A percentile compares a stretch with the other conserved stretches of the same genome.
These are phyloP conservation scores for Corinectria fuckeliana DNA, from an alignment of 2,329 filamentous ascomycete genomes.

Conservation along the genomic window DNA sequence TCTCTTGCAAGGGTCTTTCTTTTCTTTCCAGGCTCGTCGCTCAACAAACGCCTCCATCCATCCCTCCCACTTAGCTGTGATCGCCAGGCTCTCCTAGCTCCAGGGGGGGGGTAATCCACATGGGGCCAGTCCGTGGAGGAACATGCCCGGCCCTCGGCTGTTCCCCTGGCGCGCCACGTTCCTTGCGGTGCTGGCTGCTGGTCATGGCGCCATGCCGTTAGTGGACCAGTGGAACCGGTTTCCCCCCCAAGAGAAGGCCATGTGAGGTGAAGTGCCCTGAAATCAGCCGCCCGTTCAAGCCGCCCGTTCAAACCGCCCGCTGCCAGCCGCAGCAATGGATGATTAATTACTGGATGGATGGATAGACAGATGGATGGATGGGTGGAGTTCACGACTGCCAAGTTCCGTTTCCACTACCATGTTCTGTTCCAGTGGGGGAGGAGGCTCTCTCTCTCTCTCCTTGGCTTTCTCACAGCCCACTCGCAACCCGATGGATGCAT, in stretches of 20 bases:
- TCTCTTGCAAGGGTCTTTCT: too few relatives aligned
- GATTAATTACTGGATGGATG: too few relatives aligned
- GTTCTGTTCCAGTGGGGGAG: background rate
- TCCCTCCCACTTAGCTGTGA: too few relatives aligned
- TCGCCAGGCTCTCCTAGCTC: background rate
- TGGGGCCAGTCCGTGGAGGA: conserved; percentile 3
- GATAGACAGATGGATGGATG: too few relatives aligned
- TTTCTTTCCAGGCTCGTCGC: too few relatives aligned
- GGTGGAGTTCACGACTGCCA: too few relatives aligned
- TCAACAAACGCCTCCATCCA: too few relatives aligned
- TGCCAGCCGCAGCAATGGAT: conserved; percentile 4
- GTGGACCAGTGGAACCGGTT: conserved; percentile 23
- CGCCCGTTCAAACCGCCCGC: conserved; percentile 3
- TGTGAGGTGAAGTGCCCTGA: conserved; percentile 10
- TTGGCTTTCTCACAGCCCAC: background rate
- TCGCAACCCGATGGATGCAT: too few relatives aligned
- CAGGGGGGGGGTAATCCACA: conserved; percentile 1
- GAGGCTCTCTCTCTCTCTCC: background rate
- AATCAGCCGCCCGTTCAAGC: background rate
- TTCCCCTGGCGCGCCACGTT: conserved; percentile 37
- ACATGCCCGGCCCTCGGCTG: conserved; percentile 11
- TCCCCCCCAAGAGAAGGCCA: conserved; percentile 13
- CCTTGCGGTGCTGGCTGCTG: conserved; percentile 15
- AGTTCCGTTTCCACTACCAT: background rate
- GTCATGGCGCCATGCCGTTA: conserved; percentile 32